Evolutionary conservation across 2,329 filamentous ascomycete species (phyloP).

Genomic region (Cylindrodendrum hubeiense): DNA sequence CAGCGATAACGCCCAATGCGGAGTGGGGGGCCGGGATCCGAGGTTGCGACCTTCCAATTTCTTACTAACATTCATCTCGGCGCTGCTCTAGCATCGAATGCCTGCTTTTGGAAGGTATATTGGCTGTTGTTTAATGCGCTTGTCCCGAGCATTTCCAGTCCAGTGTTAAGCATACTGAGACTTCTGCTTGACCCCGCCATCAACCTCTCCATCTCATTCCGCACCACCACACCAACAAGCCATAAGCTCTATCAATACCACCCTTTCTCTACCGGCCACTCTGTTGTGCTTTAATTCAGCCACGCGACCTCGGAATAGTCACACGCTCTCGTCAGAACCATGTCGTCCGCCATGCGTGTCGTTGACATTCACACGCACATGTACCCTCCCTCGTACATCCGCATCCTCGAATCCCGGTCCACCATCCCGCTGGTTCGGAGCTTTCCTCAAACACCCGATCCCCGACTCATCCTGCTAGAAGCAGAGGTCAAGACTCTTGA

Average conservation of each 20-base stretch:
- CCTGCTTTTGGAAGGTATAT: constrained; percentile 2
- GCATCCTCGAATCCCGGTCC: constrained; percentile 68
- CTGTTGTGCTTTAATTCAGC: not conserved
- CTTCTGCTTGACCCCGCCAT: constrained; percentile 1
- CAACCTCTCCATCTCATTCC: not conserved
- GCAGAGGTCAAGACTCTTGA: constrained; percentile 61
- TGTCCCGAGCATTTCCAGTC: not conserved
- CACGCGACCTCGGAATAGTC: not conserved
- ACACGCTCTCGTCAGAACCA: constrained; percentile 31
- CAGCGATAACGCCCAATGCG: not conserved
- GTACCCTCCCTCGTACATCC: constrained; percentile 74
- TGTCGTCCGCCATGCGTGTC: constrained; percentile 56
- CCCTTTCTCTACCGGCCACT: not conserved
- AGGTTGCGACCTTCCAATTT: constrained; percentile 6
- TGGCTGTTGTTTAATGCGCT: not conserved
- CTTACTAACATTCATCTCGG: not conserved
- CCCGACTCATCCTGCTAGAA: constrained; percentile 75
- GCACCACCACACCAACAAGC: constrained; percentile 13
- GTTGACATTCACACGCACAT: constrained; percentile 79
- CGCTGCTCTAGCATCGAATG: not conserved
- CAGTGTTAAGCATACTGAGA: not conserved
- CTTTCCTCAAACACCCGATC: constrained; percentile 68
- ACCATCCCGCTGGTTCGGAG: constrained; percentile 79
- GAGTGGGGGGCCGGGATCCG: not conserved
- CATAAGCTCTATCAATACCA: not conserved